Evolutionary conservation across 2,329 filamentous ascomycete species (phyloP), one percentile per base, ranked within the genome.

Genomic region (Mycogone perniciosa): DNA sequence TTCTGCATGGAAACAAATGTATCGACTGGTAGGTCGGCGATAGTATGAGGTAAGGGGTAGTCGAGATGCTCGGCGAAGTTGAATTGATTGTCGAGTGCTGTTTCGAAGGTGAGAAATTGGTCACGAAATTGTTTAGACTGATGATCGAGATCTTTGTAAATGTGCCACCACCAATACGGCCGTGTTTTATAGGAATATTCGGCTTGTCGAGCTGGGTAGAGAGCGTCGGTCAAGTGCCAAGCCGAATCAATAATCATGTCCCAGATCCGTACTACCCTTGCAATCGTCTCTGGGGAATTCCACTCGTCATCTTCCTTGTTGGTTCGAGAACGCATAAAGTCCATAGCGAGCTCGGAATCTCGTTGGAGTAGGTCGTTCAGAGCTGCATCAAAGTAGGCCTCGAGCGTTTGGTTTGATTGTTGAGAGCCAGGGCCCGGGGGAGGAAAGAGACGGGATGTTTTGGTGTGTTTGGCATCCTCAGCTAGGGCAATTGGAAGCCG

Each of bases 151-250:
- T 69, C 62, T 47, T 64, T 67, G 54, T 68, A 62, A 34, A 69
- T 62, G 37, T 70, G 60, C 67, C 68, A 71, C 67, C 68, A 71
- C 68, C 68, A 71, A 42, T 67, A 70, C 1, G 68, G 68, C n/a
- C 65, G 57, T 20, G 58, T 58, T 31, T 57, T 61, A 54, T 70
- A 70, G 6, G 50, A 56, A 42, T 69, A 69, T 45, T 67, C 63
- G 35, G 65, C 57, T 39, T 64, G 58, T n/a, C 62, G 62, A 2
- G 59, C 64, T 34, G 67, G 64, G 43, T 67, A 67, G 13, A 70
- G 52, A 0, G 64, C 59, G 48, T 70, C 67, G 31, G 60, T 48
- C 29, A 69, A 46, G 42, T 70, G 67, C 63, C 64, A 68, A 11
- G 66, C 62, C 5, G 66, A 66, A 48, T 71, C 68, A 41, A 70